phyloP scores from a whole-genome alignment of 2,329 filamentous ascomycete genomes.

The Cladosporium sp. region DNA sequence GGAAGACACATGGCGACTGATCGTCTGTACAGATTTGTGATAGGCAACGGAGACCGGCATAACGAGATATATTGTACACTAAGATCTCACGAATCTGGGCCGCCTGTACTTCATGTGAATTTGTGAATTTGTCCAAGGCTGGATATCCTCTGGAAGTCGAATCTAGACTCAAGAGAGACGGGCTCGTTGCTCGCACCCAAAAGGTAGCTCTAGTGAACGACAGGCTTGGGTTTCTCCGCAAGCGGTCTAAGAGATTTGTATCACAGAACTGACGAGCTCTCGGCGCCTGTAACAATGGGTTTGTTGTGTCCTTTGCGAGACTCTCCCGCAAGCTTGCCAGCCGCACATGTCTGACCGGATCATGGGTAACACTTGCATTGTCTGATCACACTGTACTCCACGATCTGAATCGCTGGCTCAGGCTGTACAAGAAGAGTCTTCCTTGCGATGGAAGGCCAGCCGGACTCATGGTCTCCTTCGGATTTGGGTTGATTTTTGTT shows the following conservation, averaged over 20 bases:
- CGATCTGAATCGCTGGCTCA: neutral
- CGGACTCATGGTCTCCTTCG: neutral
- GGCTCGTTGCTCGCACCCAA: neutral
- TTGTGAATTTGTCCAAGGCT: neutral
- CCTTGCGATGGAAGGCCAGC: neutral
- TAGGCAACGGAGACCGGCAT: neutral
- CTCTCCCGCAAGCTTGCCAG: neutral
- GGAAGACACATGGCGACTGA: neutral
- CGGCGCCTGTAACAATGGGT: neutral
- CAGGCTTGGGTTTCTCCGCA: neutral
- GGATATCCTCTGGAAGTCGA: neutral
- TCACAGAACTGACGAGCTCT: neutral
- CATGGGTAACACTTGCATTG: neutral
- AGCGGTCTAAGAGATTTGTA: no score
- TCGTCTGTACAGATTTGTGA: neutral
- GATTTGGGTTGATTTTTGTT: neutral
- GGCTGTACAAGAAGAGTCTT: neutral
- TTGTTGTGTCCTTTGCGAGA: neutral
- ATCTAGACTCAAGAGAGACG: neutral
- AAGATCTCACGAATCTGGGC: neutral
- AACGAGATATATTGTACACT: constrained; percentile 1
- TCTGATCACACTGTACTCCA: neutral
- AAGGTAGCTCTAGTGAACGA: neutral
- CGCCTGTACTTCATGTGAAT: neutral
- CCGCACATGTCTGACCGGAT: neutral